These are phyloP conservation scores for Anaeromyces robustus DNA, from an alignment of 192 early-diverging fungal species.

Conservation along the genomic window DNA sequence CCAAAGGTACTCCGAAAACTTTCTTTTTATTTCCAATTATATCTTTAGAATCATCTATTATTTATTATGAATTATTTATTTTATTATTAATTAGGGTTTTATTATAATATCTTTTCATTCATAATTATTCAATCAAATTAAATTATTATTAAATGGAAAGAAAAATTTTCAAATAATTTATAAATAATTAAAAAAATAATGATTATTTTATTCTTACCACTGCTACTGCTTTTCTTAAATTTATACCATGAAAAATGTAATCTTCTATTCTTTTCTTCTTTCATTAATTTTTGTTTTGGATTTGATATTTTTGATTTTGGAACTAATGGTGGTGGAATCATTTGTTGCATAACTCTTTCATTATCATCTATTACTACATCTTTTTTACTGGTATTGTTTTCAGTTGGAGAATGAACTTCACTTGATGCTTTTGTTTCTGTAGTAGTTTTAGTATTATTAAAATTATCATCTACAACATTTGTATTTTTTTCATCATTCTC, in stretches of 20 bases:
- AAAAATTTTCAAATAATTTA: no score
- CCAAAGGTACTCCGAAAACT: conserved; percentile 78
- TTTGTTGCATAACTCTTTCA: conserved; percentile 27
- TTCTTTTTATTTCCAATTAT: neutral
- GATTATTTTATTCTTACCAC: neutral
- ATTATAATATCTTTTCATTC: no score
- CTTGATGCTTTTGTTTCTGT: no score
- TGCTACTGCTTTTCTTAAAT: neutral
- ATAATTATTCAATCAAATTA: no score
- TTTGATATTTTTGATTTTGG: neutral
- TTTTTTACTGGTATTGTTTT: neutral
- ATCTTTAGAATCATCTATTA: no score
- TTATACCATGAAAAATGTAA: neutral
- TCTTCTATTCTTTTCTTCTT: neutral
- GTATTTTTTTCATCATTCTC: neutral
- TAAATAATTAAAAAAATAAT: no score
- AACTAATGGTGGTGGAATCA: conserved; percentile 10
- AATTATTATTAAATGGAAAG: no score
- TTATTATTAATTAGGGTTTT: no score
- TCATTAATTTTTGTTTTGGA: neutral
- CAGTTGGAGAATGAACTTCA: no score
- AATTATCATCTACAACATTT: neutral
- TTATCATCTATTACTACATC: conserved; percentile 22
- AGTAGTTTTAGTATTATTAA: neutral
- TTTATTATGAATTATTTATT: no score